Conservation (phyloP, 1,284 basidiomycete species). For the Cryptococcus floricola region DNA sequence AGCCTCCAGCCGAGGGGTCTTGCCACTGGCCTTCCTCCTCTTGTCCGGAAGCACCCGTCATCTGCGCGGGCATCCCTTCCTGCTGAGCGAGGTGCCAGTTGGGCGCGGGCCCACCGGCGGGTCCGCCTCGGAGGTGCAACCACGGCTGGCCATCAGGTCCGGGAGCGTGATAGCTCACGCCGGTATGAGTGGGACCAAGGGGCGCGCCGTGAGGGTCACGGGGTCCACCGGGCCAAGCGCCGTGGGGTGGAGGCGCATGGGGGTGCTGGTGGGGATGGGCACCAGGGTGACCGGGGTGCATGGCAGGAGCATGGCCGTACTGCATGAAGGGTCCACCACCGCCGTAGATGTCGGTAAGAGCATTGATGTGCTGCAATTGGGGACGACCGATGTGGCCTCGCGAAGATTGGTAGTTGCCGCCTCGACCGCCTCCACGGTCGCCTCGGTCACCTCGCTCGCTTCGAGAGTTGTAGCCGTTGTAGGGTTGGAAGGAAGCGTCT, state of each 20-base stretch:
- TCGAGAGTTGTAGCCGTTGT: conserved; percentile 40
- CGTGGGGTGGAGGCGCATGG: conserved; percentile 2
- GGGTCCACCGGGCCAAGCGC: not conserved
- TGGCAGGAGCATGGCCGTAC: conserved; percentile 19
- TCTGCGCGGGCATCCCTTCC: conserved; percentile 6
- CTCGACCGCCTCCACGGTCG: conserved; percentile 41
- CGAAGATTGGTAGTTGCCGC: conserved; percentile 33
- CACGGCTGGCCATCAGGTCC: conserved; percentile 47
- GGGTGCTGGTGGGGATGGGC: conserved; percentile 6
- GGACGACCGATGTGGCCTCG: conserved; percentile 45
- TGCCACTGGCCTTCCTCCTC: conserved; percentile 9
- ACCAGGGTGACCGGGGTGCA: conserved; percentile 5
- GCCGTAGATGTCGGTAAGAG: conserved; percentile 49
- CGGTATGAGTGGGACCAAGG: conserved; percentile 34
- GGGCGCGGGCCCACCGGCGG: conserved; percentile 35
- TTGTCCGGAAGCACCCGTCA: not conserved
- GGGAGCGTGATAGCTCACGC: conserved; percentile 45
- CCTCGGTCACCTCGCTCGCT: conserved; percentile 1
- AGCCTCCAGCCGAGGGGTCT: conserved; percentile 9
- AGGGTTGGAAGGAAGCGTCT: conserved; percentile 59
- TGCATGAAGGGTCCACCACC: conserved; percentile 41
- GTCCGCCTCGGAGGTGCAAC: conserved; percentile 41
- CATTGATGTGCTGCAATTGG: conserved; percentile 50
- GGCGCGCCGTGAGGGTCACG: not conserved
- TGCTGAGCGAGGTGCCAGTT: conserved; percentile 28